Evolutionary conservation across 2,329 filamentous ascomycete species (phyloP).

Genomic region (Penicillium psychrosexuale): DNA sequence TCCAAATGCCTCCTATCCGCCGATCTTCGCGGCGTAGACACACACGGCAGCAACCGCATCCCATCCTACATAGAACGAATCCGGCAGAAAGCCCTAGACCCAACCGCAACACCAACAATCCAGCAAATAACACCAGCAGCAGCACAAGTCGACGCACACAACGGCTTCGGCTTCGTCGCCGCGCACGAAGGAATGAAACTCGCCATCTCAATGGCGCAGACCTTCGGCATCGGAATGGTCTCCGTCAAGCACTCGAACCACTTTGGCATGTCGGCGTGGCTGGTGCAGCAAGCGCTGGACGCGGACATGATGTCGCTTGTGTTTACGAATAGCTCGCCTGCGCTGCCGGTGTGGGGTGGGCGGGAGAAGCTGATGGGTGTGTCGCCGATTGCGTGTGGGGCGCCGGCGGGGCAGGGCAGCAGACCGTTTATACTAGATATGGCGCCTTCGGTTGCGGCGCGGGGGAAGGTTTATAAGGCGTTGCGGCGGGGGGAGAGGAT

Average conservation of each 20-base stretch:
- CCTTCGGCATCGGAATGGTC: conserved; percentile 69
- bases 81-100: conserved; percentile 65
- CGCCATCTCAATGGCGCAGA: conserved; percentile 65
- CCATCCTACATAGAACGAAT: conserved; percentile 74
- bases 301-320: conserved; percentile 67
- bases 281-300: conserved; percentile 74
- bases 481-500: conserved; percentile 43
- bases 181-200: conserved; percentile 63
- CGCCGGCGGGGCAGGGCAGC: conserved; percentile 57
- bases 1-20: conserved; percentile 69
- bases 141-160: conserved; percentile 64
- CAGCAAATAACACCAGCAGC: conserved; percentile 67
- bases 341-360: conserved; percentile 68
- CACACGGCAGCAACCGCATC: conserved; percentile 73
- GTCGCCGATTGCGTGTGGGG: conserved; percentile 70
- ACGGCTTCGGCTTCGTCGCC: conserved; percentile 73
- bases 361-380: conserved; percentile 68
- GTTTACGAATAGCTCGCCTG: conserved; percentile 70
- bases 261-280: conserved; percentile 79
- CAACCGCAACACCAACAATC: conserved; percentile 57
- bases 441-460: conserved; percentile 46
- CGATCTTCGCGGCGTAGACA: conserved; percentile 75
- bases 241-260: conserved; percentile 75
- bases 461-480: conserved; percentile 48
- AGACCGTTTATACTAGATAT: conserved; percentile 56